These are phyloP conservation scores for Mariannaea elegans DNA, from an alignment of 2,329 filamentous ascomycete genomes.

Conservation along the genomic window DNA sequence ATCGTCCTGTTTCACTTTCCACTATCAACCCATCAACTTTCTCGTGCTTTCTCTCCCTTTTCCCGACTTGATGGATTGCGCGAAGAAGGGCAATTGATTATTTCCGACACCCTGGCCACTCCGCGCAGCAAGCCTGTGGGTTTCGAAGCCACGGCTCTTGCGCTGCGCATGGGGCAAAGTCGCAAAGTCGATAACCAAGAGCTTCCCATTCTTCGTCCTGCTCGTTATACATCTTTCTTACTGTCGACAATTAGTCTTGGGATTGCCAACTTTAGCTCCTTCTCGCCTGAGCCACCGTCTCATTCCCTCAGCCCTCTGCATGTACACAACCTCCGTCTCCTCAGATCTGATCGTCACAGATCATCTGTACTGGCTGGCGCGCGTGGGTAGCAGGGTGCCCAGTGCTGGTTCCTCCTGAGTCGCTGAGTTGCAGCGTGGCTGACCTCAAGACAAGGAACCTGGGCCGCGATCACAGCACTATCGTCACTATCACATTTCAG, in stretches of 20 bases:
- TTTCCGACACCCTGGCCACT: conserved; percentile 11
- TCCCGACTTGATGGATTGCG: conserved; percentile 6
- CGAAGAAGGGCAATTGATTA: conserved; percentile 4
- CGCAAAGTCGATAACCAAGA: conserved; percentile 4
- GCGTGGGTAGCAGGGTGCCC: conserved; percentile 15
- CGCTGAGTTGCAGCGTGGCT: background rate
- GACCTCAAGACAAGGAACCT: background rate
- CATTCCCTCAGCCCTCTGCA: conserved; percentile 21
- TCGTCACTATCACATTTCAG: conserved; percentile 7
- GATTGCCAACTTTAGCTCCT: conserved; percentile 25
- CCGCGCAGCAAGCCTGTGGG: conserved; percentile 15
- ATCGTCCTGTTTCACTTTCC: conserved; percentile 7
- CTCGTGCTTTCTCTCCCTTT: background rate
- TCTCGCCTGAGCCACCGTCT: conserved; percentile 40
- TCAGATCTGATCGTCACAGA: conserved; percentile 28
- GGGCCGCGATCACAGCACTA: conserved; percentile 2
- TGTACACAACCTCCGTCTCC: conserved; percentile 24
- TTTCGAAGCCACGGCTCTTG: conserved; percentile 13
- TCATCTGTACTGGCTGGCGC: conserved; percentile 18
- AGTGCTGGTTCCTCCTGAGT: conserved; percentile 7
- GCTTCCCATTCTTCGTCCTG: conserved; percentile 12
- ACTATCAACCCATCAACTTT: background rate
- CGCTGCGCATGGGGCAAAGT: conserved; percentile 18
- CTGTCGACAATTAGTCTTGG: conserved; percentile 17
- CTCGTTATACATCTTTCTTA: conserved; percentile 21